These are phyloP conservation scores for Herpetomonas samuelpessoai DNA, from an alignment of 208 protist species.

Conservation along the genomic window DNA sequence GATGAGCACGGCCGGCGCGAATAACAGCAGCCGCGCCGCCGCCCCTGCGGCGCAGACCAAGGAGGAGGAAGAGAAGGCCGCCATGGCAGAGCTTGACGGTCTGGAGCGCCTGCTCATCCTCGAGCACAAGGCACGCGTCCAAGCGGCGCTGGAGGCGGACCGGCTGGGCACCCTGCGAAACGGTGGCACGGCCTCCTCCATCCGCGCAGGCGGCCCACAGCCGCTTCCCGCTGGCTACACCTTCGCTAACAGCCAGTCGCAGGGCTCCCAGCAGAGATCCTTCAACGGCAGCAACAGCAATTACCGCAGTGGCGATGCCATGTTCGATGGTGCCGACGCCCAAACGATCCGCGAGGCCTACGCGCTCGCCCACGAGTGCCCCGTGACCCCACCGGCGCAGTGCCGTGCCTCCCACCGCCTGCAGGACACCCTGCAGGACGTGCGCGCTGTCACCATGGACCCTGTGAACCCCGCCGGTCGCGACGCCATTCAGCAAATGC, in stretches of 20 bases:
- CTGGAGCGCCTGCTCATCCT: constrained; percentile 85
- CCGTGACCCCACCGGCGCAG: constrained; percentile 62
- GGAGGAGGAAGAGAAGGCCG: constrained; percentile 48
- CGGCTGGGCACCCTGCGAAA: constrained; percentile 27
- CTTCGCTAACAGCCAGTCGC: constrained; percentile 8
- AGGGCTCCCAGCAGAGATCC: neutral
- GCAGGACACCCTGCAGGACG: constrained; percentile 68
- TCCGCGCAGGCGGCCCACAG: constrained; percentile 30
- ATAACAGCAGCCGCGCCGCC: neutral
- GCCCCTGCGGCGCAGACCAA: constrained; percentile 13
- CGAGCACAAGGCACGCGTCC: constrained; percentile 84
- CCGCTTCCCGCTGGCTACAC: constrained; percentile 23
- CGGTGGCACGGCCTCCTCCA: constrained; percentile 29
- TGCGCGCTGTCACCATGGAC: constrained; percentile 61
- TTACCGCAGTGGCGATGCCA: constrained; percentile 12
- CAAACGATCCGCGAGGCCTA: constrained; percentile 60
- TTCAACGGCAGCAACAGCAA: constrained; percentile 12
- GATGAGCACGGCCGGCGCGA: constrained; percentile 26
- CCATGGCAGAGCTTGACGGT: constrained; percentile 73
- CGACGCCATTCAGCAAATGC: constrained; percentile 25
- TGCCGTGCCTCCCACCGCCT: constrained; percentile 71
- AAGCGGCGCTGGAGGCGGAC: constrained; percentile 61
- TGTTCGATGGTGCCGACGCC: constrained; percentile 21
- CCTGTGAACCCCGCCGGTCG: constrained; percentile 59
- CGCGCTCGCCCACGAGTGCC: constrained; percentile 59